Evolutionary conservation across 2,329 filamentous ascomycete genomes (phyloP), one percentile per base, ranked within the genome.

Genomic region (Alternaria triticina): DNA sequence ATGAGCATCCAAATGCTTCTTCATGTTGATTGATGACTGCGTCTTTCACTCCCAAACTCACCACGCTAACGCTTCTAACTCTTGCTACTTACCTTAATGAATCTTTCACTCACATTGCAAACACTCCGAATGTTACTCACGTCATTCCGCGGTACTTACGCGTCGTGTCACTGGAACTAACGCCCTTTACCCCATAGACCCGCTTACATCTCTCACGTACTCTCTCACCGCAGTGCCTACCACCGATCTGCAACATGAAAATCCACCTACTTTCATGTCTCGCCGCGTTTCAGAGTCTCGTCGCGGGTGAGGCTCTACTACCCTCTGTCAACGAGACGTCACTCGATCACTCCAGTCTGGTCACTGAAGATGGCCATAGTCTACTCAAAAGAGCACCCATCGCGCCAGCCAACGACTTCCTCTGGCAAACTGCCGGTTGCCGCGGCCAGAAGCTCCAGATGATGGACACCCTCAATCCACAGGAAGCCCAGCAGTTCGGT

Each of bases 381-480:
- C 28, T 52, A 40, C 20, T 52, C 28, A 52, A n/a, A n/a, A 52
- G 49, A 52, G 49, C 49, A 20, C 49, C 49, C 22, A 15, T 36
- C n/a, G 49, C 28, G 17, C 49, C 49, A 25, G 49, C 49, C 13
- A 33, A 36, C 10, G 49, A 52, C 30, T 9, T 12, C 2, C 9
- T 52, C 4, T 52, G 49, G 49, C 30, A 40, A 9, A 52, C 20
- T 12, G 33, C 28, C 20, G 30, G 49, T 36, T 52, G 49, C 12
- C 49, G 49, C 13, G 49, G 49, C 30, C 49, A 52, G 30, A 52
- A 52, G 13, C 49, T 52, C 20, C 49, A 52, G 8, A 20, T 52
- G 3, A 36, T 52, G 28, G 17, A 52, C 23, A 52, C 49, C 1
- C 49, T 52, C 30, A 33, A 52, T 40, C 49, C 49, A 23, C 20